Percentiles rank a stretch among this genome's conserved stretches.
Conservation (phyloP, 1,284 basidiomycete genomes). For the Entoloma clypeatum region DNA sequence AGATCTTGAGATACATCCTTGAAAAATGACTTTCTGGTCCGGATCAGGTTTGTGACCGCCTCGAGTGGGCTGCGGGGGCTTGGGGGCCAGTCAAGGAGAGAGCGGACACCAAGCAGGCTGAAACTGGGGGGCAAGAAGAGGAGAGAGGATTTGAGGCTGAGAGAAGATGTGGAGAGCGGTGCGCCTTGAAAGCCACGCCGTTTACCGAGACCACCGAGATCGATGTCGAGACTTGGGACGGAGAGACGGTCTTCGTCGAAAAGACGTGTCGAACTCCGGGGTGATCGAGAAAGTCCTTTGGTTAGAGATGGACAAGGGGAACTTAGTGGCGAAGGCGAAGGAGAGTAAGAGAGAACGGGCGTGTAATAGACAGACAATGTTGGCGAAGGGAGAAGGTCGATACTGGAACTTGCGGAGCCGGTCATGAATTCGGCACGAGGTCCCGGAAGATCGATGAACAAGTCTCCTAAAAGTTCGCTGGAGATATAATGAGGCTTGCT, state of each 20-base stretch:
- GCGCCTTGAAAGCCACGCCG: constrained; percentile 31
- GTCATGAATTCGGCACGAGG: not conserved
- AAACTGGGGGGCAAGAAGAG: constrained; percentile 20
- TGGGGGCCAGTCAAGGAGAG: constrained; percentile 8
- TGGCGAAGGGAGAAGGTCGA: not conserved
- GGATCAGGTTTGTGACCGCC: constrained; percentile 23
- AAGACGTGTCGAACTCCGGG: not conserved
- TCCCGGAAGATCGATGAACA: not conserved
- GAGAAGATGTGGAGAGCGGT: constrained; percentile 20
- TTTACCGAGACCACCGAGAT: constrained; percentile 25
- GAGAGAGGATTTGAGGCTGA: constrained; percentile 16
- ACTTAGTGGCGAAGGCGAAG: not conserved
- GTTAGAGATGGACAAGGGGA: not conserved
- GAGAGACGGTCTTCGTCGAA: not conserved
- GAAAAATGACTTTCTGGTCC: constrained; percentile 10
- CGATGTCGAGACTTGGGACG: constrained; percentile 1
- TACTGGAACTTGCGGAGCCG: not conserved
- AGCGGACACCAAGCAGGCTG: constrained; percentile 16
- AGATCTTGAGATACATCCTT: constrained; percentile 16
- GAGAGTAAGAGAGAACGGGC: not conserved
- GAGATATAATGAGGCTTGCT: constrained; percentile 9
- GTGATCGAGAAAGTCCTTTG: not conserved
- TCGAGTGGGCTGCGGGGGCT: constrained; percentile 21
- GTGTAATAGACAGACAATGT: not conserved
- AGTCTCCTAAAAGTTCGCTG: not conserved